Percentiles rank a stretch among this genome's conserved stretches.
Conservation (phyloP, 2,329 filamentous ascomycete genomes). For the Colletotrichum truncatum region DNA sequence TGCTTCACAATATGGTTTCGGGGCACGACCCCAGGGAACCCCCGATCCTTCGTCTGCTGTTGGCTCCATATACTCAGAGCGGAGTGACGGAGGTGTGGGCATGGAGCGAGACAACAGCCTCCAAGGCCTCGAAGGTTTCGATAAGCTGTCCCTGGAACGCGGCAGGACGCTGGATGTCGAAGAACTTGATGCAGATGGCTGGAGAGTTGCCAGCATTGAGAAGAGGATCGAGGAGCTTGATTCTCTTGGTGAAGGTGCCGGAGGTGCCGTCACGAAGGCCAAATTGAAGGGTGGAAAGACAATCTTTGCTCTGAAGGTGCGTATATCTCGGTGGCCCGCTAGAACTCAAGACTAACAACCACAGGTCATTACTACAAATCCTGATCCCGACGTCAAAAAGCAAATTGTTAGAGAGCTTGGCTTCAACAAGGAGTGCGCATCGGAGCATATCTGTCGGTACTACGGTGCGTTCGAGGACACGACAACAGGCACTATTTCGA, state of each 20-base stretch:
- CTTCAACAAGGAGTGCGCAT: conserved; percentile 98
- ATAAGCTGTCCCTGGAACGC: conserved; percentile 83
- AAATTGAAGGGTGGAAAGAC: conserved; percentile 91
- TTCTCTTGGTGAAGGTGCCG: conserved; percentile 91
- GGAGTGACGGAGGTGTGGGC: conserved; percentile 75
- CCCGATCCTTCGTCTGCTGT: conserved; percentile 91
- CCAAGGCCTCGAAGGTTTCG: conserved; percentile 80
- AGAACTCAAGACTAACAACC: background rate
- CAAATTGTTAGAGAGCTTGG: conserved; percentile 96
- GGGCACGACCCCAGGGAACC: conserved; percentile 72
- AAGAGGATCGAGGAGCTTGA: conserved; percentile 89
- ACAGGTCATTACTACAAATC: conserved; percentile 97
- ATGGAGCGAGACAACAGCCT: conserved; percentile 88
- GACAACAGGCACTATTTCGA: conserved; percentile 95
- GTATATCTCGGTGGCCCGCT: background rate
- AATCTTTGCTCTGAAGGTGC: conserved; percentile 93
- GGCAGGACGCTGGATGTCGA: conserved; percentile 89
- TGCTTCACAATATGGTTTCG: conserved; percentile 76
- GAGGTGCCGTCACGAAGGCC: conserved; percentile 92
- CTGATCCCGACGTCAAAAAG: conserved; percentile 97
- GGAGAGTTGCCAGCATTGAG: conserved; percentile 91
- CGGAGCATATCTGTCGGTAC: conserved; percentile 95
- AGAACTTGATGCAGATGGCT: conserved; percentile 93
- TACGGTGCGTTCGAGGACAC: conserved; percentile 98
- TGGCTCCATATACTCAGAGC: conserved; percentile 83